Evolutionary conservation across 345 rosid genomes (phyloP), one percentile per base, ranked within the genome.

Genomic region (Microcos paniculata): DNA sequence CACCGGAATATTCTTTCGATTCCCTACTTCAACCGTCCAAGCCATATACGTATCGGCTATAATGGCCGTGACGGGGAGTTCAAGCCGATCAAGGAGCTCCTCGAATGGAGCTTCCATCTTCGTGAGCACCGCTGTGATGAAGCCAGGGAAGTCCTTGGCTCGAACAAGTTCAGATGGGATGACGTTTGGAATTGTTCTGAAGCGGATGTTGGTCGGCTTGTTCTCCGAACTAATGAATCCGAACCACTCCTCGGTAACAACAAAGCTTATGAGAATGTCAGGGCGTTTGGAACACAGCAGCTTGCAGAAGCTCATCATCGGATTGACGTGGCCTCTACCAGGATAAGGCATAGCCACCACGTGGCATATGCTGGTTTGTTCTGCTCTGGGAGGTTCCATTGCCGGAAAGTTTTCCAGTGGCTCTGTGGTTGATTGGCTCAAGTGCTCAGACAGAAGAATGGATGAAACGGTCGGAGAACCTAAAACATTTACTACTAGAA

Each of bases 181-280:
- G 24, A 87, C 85, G 78, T 85, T 89, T 13, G 92, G 90, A 16
- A 87, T 58, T 0, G 88, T 75, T 28, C 67, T 70, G 72, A 86
- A 81, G 7, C 76, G 64, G 58, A 90, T 73, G 53, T 75, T 78
- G 57, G 33, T 61, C 0, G 91, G 90, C 73, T 77, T 87, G 1
- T 74, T 61, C 26, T 87, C 84, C 16, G 85, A 72, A 48, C 79
- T 79, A 19, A 90, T 77, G 81, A 85, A 70, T 24, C 88, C 84
- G 48, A 83, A 79, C 92, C 96, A 93, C 82, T 93, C 96, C 75
- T 91, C 88, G 0, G 92, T 93, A 76, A 91, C 70, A 38, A 88
- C 92, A 63, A 90, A 85, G 7, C 90, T 86, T 62, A 90, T 78
- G 77, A 81, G 57, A 56, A 90, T 76, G 72, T 78, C 52, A 13